Evolutionary conservation across 257 asterid genomes (phyloP).

Genomic region (Gentiana dahurica): DNA sequence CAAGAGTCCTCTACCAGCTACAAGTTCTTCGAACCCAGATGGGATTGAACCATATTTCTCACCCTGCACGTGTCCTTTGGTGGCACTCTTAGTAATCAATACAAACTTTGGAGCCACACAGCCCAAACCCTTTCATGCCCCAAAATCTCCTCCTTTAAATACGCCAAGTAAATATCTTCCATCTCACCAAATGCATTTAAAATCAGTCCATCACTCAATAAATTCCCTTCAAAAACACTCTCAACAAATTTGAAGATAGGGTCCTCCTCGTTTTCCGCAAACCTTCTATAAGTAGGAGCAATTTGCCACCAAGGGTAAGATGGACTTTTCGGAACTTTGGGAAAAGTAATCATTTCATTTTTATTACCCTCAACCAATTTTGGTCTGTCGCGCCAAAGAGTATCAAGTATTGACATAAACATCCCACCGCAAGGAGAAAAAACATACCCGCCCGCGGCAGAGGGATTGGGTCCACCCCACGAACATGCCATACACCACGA

Average conservation of each 20-base stretch:
- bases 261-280: constrained; percentile 18
- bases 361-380: constrained; percentile 9
- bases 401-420: constrained; percentile 24
- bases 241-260: constrained; percentile 33
- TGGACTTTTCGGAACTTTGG: constrained; percentile 41
- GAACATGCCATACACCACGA: too few relatives aligned
- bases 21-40: constrained; percentile 52
- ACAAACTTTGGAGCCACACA: constrained; percentile 53
- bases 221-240: constrained; percentile 17
- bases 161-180: constrained; percentile 33
- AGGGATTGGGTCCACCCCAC: too few relatives aligned
- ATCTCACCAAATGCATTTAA: constrained; percentile 44
- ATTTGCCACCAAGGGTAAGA: constrained; percentile 73
- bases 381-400: constrained; percentile 47
- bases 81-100: constrained; percentile 38
- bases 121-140: constrained; percentile 56
- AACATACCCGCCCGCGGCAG: constrained; percentile 20
- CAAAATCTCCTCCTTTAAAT: constrained; percentile 17
- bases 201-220: constrained; percentile 37
- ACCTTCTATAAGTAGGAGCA: constrained; percentile 45
- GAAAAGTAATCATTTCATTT: constrained; percentile 21
- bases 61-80: constrained; percentile 33
- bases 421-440: constrained; percentile 68
- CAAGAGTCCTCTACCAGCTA: constrained; percentile 47
- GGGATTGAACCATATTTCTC: constrained; percentile 38